Percentiles rank a stretch among this genome's conserved stretches.
phyloP scores from a whole-genome alignment of 202 grass and related monocot genomes.

The Eragrostis tef region DNA sequence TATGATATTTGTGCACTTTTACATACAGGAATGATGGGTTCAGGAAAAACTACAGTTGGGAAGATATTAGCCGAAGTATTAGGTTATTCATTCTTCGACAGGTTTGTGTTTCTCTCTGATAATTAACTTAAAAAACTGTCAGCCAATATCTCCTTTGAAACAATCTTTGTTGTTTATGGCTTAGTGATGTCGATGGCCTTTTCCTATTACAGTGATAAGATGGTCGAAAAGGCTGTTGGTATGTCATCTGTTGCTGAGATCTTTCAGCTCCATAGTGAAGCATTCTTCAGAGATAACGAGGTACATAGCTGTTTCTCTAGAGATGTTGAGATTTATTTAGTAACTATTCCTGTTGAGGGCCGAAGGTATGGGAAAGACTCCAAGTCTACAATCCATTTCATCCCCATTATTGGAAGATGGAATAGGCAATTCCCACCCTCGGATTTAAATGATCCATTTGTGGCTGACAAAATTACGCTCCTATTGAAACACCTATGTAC shows the following conservation, averaged over 20 bases:
- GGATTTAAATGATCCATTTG: neutral
- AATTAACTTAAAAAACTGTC: constrained; percentile 26
- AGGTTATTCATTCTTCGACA: constrained; percentile 99
- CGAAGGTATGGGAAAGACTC: constrained; percentile 16
- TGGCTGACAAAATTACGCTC: neutral
- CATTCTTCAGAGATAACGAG: constrained; percentile 99
- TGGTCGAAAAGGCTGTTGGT: constrained; percentile 88
- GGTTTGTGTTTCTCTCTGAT: constrained; percentile 57
- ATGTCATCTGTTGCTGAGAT: constrained; percentile 86
- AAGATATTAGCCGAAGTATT: constrained; percentile 93
- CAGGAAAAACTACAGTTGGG: constrained; percentile 93
- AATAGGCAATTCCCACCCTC: constrained; percentile 36
- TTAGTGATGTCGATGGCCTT: constrained; percentile 25
- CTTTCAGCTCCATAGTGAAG: constrained; percentile 84
- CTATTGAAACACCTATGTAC: constrained; percentile 29
- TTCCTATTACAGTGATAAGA: constrained; percentile 72
- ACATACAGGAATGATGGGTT: constrained; percentile 96
- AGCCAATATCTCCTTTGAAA: constrained; percentile 23
- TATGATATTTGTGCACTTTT: constrained; percentile 26
- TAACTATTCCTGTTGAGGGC: neutral
- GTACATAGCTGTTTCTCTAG: constrained; percentile 49
- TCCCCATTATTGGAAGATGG: constrained; percentile 22
- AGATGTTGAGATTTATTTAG: constrained; percentile 5
- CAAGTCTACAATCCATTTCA: neutral
- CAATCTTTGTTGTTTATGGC: constrained; percentile 28